Evolutionary conservation across 345 rosid genomes (phyloP).

Genomic region (Zanthoxylum bungeanum): DNA sequence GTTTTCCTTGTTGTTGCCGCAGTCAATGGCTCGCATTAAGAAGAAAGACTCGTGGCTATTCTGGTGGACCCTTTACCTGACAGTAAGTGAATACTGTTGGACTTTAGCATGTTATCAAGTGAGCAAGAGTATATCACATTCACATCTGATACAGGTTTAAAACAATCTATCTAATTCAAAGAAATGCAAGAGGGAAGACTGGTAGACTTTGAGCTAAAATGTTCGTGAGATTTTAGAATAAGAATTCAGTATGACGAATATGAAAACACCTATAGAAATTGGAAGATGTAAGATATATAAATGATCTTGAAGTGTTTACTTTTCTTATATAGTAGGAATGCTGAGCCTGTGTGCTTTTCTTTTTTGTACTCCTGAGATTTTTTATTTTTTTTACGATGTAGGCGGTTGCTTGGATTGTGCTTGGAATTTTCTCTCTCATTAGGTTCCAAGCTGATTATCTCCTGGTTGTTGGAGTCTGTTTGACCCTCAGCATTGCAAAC

Average conservation of each 20-base stretch:
- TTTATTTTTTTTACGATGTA: slow-evolving; percentile 20
- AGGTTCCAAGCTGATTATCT: slow-evolving; percentile 76
- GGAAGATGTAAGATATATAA: not conserved
- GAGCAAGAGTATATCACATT: not conserved
- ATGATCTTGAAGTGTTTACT: not conserved
- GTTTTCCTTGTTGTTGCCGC: slow-evolving; percentile 11
- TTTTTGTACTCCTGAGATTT: not conserved
- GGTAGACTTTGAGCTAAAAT: not conserved
- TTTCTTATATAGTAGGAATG: too few species aligned
- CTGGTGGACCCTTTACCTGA: slow-evolving; percentile 80
- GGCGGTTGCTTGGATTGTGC: slow-evolving; percentile 66
- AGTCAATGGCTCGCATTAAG: slow-evolving; percentile 77
- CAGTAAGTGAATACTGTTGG: slow-evolving; percentile 39
- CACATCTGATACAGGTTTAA: not conserved
- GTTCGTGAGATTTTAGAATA: not conserved
- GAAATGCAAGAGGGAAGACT: not conserved
- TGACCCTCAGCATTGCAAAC: slow-evolving; percentile 73
- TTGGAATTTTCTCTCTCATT: slow-evolving; percentile 72
- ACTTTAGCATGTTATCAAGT: not conserved
- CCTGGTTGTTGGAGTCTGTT: slow-evolving; percentile 71
- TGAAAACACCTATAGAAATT: not conserved
- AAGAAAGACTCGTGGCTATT: slow-evolving; percentile 82
- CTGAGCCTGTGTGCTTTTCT: not conserved
- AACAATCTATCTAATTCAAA: not conserved
- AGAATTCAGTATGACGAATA: not conserved